Conservation (phyloP, 805 yeast genomes). For the Kurtzmaniella fragi region DNA sequence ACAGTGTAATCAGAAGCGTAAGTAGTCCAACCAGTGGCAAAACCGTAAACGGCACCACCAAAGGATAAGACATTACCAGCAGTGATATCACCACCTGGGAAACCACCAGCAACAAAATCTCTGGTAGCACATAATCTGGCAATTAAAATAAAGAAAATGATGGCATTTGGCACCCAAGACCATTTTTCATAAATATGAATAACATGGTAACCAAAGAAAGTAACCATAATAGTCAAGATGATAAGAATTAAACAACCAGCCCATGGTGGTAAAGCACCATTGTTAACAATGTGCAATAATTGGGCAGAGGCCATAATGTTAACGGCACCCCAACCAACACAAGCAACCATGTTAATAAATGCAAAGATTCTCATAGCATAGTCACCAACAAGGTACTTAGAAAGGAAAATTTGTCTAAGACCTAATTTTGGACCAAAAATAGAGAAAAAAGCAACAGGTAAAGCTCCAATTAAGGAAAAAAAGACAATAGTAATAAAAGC, state of each 20-base stretch:
- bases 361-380: conserved; percentile 72
- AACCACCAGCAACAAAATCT: conserved; percentile 52
- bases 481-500: conserved; percentile 62
- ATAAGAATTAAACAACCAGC: conserved; percentile 80
- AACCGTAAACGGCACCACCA: conserved; percentile 81
- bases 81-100: conserved; percentile 51
- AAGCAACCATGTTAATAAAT: conserved; percentile 71
- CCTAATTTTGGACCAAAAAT: conserved; percentile 81
- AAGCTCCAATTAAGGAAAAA: conserved; percentile 66
- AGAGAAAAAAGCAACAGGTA: conserved; percentile 80
- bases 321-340: conserved; percentile 95
- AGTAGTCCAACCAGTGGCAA: conserved; percentile 92
- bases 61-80: conserved; percentile 77
- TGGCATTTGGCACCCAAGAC: conserved; percentile 81
- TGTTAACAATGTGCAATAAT: conserved; percentile 70
- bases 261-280: conserved; percentile 72
- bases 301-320: conserved; percentile 89
- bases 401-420: conserved; percentile 79
- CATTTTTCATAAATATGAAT: conserved; percentile 81
- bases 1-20: conserved; percentile 90
- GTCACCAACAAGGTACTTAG: conserved; percentile 76
- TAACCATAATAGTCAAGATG: conserved; percentile 60
- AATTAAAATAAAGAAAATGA: conserved; percentile 71
- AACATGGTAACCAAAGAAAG: conserved; percentile 79
- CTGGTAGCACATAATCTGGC: conserved; percentile 67